Base-by-base conservation (phyloP, 345 rosid genomes). In the Rubroshorea leprosula region DNA sequence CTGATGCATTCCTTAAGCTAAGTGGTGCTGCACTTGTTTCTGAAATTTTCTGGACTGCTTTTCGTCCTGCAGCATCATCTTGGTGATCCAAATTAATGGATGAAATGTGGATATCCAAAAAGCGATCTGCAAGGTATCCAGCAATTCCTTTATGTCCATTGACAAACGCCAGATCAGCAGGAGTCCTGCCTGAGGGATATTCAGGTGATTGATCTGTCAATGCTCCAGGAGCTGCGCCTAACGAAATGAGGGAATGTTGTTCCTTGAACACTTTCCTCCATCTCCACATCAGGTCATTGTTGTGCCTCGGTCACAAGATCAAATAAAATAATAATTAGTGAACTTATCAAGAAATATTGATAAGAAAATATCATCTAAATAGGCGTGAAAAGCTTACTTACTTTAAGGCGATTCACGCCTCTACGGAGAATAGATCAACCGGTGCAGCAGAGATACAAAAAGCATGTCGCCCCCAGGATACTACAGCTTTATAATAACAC, bases 61-160 rank as follows among this genome's bases (percentile, higher is more conserved):
- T 72, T 47, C 51, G 66, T 6, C 72, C 75, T 38, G 62, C 57
- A 44, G 71, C 59, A 12, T 65, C 69, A 51, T 58, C 62, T 54
- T 55, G 60, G 17, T 72, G 73, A 44, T 82, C 75, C 64, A 89
- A 64, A 66, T 72, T 64, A 65, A 89, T 80, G 50, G 72, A 66
- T 24, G 74, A 67, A 54, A 89, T 78, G 49, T 80, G 87, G 4
- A 83, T 56, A 41, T n/a, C n/a, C n/a, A n/a, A n/a, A n/a, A n/a
- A n/a, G n/a, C n/a, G n/a, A n/a, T n/a, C n/a, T n/a, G n/a, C 89
- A 60, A 89, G 96, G 71, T 76, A 89, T 57, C 85, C 96, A 27
- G 94, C 85, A 39, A 84, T 89, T 64, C 95, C 97, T 80, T 84
- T 89, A 76, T 86, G 85, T 50, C 89, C 89, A 55, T 77, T 80